Base-by-base conservation (phyloP, 768 basidiomycete species). In the Lactarius sanguifluus region DNA sequence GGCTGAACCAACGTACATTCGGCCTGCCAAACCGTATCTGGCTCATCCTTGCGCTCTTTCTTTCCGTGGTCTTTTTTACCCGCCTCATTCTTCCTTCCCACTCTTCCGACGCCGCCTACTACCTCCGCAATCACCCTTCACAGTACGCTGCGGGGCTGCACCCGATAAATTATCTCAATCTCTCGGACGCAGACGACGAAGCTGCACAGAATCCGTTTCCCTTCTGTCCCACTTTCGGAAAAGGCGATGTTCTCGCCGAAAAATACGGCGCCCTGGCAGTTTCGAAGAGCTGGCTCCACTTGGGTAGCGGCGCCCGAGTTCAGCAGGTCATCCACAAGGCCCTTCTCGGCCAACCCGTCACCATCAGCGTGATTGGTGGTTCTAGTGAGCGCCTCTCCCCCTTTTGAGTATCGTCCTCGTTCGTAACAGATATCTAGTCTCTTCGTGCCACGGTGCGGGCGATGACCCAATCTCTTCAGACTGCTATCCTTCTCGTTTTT, bases 401-500 rank as follows among this genome's bases (percentile, higher is more conserved):
- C 57, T 59, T 23, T 57, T 28, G 18, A 25, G 16, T 23, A n/a
- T 25, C 8, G 50, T 58, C 32, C 58, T 61, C 38, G 43, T 58
- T 47, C 59, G 36, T 65, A 20, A 73, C 67, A 69, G 20, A 23
- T 54, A 40, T 25, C 1, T 74, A 95, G 95, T 97, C 23, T 94
- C 95, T 62, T 86, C 95, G 1, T 98, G 95, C 75, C 91, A 96
- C 73, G 95, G 96, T 25, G 90, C 94, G 10, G 96, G 95, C 1
- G 90, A 96, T 73, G 92, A 96, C 75, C 94, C 93, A 5, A 81
- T 97, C 64, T 85, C 92, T 0, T 82, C 91, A 0, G 78, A 78
- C 69, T 96, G 96, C 76, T 99, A 98, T 77, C 96, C 97, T 1
- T 88, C 91, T n/a, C 86, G 86, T 61, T 92, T 98, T 80, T 98